Evolutionary conservation across 2,329 filamentous ascomycete species (phyloP).

Genomic region (Xylariaceae sp.): DNA sequence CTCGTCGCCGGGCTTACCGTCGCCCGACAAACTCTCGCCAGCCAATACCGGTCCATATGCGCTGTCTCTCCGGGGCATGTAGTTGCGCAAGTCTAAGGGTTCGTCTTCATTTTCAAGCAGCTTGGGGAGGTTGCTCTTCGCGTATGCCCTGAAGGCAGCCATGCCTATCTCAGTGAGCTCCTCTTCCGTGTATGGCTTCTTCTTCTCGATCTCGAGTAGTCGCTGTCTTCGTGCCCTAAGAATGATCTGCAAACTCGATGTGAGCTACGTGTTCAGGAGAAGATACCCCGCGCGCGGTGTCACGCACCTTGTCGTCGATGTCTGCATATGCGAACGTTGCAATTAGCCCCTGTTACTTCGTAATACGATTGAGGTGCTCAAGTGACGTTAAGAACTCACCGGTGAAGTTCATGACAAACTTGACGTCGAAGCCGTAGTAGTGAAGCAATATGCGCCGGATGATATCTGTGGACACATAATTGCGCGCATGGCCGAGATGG

Average conservation of each 20-base stretch:
- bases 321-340: slow-evolving; percentile 38
- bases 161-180: slow-evolving; percentile 45
- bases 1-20: slow-evolving; percentile 63
- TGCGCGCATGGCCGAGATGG: slow-evolving; percentile 75
- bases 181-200: slow-evolving; percentile 54
- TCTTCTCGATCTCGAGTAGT: slow-evolving; percentile 70
- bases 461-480: slow-evolving; percentile 88
- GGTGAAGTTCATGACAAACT: slow-evolving; percentile 91
- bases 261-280: slow-evolving; percentile 47
- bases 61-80: slow-evolving; percentile 44
- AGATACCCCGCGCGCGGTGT: slow-evolving; percentile 58
- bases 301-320: slow-evolving; percentile 63
- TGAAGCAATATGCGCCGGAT: slow-evolving; percentile 75
- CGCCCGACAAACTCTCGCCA: slow-evolving; percentile 50
- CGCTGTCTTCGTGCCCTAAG: slow-evolving; percentile 68
- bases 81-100: slow-evolving; percentile 46
- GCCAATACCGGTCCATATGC: slow-evolving; percentile 51
- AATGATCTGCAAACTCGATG: slow-evolving; percentile 50
- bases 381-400: neutral
- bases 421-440: slow-evolving; percentile 77
- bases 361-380: neutral
- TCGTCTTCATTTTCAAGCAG: slow-evolving; percentile 40
- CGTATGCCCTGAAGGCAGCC: slow-evolving; percentile 52
- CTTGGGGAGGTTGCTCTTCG: slow-evolving; percentile 49
- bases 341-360: slow-evolving; percentile 7